Conservation (phyloP, 306 rosid genomes). For the Rosa chinensis region DNA sequence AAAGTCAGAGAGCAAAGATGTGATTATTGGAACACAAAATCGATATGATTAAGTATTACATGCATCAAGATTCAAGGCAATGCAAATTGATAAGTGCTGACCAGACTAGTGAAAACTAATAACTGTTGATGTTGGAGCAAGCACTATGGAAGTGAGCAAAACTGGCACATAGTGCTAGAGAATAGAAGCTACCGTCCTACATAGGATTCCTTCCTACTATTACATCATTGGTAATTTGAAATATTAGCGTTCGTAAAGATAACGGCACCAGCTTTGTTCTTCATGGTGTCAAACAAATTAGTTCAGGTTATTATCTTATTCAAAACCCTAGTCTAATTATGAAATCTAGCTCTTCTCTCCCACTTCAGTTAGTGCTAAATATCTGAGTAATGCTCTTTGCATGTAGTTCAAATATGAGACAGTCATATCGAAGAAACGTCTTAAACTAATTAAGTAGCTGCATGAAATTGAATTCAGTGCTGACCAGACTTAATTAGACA, state of each 20-base stretch:
- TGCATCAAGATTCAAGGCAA: background rate
- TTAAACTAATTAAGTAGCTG: background rate
- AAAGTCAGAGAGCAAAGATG: background rate
- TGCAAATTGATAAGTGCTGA: background rate
- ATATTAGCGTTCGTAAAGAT: constrained; percentile 64
- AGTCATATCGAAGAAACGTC: background rate
- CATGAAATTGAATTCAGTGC: background rate
- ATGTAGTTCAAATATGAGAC: background rate
- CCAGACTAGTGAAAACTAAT: background rate
- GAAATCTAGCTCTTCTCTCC: background rate
- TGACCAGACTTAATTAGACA: background rate
- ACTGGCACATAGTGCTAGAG: background rate
- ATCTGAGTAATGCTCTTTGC: background rate
- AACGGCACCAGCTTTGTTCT: constrained; percentile 47
- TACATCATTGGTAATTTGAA: background rate
- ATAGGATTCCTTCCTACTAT: constrained; percentile 23
- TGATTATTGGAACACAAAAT: background rate
- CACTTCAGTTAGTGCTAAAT: background rate
- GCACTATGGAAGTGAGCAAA: background rate
- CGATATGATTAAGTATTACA: background rate
- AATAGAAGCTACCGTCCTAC: background rate
- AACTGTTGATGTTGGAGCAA: background rate
- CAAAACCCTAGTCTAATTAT: background rate
- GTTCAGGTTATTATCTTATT: background rate
- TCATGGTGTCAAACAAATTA: background rate